These are phyloP conservation scores for Rosa persica DNA, from an alignment of 306 rosid species.

Conservation along the genomic window DNA sequence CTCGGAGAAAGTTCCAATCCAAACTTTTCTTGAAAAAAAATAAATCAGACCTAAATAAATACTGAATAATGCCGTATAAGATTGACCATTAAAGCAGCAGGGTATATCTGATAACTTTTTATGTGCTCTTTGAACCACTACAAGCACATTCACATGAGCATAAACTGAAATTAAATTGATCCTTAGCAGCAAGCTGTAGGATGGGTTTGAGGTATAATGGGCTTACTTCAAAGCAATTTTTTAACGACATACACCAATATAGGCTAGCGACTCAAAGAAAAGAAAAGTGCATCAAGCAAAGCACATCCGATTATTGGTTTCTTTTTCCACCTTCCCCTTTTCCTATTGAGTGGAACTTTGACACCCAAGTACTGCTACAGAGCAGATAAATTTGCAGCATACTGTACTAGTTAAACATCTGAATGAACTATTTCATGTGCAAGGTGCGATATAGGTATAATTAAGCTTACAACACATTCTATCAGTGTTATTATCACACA, in stretches of 20 bases:
- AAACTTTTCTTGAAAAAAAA: background rate
- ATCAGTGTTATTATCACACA: constrained; percentile 13
- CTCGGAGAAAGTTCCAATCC: background rate
- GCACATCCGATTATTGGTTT: background rate
- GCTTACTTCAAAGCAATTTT: background rate
- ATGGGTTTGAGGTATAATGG: background rate
- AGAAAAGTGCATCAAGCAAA: background rate
- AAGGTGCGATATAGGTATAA: background rate
- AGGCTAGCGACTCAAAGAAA: background rate
- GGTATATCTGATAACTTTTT: background rate
- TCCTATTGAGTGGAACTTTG: background rate
- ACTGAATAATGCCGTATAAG: background rate
- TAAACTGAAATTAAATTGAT: background rate
- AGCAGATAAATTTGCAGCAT: background rate
- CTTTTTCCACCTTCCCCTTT: background rate
- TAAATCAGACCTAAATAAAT: background rate
- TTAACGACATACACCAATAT: background rate
- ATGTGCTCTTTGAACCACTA: background rate
- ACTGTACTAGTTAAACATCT: background rate
- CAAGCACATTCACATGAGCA: background rate
- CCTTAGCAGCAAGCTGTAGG: background rate
- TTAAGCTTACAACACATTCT: background rate
- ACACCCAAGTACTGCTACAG: constrained; percentile 3
- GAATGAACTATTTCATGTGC: background rate
- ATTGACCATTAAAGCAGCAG: background rate